Evolutionary conservation across 2,329 filamentous ascomycete species (phyloP), one percentile per base, ranked within the genome.

Genomic region (Xylaria multiplex): DNA sequence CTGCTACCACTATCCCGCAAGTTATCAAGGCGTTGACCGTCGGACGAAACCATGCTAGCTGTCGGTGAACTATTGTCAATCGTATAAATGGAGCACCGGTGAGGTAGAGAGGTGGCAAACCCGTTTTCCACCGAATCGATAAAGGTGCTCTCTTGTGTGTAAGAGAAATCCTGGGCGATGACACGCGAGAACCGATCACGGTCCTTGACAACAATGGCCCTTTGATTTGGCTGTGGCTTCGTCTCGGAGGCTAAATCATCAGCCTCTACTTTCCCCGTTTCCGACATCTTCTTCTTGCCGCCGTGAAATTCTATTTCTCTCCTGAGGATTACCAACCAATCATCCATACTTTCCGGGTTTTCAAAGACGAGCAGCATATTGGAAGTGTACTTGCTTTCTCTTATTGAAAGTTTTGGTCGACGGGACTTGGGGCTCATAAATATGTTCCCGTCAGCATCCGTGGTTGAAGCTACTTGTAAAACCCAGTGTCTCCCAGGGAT

Each of bases 401-500:
- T 85, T 46, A 91, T 85, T 2, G 88, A 84, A 56, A 93, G 80
- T 60, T 89, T 86, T 1, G 90, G 87, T 37, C 93, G 83, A 2
- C 93, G 77, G 1, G 90, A 91, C 56, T 86, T 85, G 2, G 86
- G 81, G 43, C 87, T 85, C 2, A 81, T 72, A 2, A 81, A 73
- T 14, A 83, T 74, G 1, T 77, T 80, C 32, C 86, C 86, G 40
- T 91, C 86, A 2, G 85, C 78, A 56, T 89, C 88, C 63, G 88
- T 87, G 8, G 83, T 81, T 42, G 92, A 90, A 2, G 88, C 90
- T 24, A 95, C 87, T 71, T 93, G 91, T 14, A 95, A 78, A 6
- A 95, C 92, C 88, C 91, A 94, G 73, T 93, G 91, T 66, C 88
- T 88, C 6, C 92, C 92, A 2, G 91, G 91, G 62, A 95, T 93